phyloP scores from a whole-genome alignment of 202 grass and related monocot genomes.

The Digitaria exilis region DNA sequence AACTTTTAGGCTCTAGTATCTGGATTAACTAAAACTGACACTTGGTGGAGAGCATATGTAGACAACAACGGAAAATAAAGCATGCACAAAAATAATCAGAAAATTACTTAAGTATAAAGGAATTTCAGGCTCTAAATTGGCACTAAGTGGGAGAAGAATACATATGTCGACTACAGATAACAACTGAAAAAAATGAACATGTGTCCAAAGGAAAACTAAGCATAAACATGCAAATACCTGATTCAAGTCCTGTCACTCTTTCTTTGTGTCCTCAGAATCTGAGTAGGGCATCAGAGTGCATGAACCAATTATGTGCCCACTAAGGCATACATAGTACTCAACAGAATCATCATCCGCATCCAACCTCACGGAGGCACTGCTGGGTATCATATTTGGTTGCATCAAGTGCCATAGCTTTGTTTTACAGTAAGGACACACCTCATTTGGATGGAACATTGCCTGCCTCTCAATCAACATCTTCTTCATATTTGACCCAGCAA shows the following conservation, averaged over 20 bases:
- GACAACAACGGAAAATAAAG: slow-evolving; percentile 3
- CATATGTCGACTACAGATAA: neutral
- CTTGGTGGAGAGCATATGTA: neutral
- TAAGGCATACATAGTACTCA: slow-evolving; percentile 84
- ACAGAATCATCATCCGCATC: slow-evolving; percentile 68
- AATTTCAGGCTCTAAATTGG: neutral
- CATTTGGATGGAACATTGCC: slow-evolving; percentile 62
- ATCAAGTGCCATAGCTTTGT: slow-evolving; percentile 82
- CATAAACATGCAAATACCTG: slow-evolving; percentile 25
- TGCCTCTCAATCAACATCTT: slow-evolving; percentile 77
- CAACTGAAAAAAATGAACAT: neutral
- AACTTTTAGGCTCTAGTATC: neutral
- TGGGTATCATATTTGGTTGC: slow-evolving; percentile 70
- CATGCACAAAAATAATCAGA: neutral
- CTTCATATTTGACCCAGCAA: slow-evolving; percentile 64
- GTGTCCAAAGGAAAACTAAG: neutral
- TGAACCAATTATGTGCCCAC: slow-evolving; percentile 72
- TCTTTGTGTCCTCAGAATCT: slow-evolving; percentile 60
- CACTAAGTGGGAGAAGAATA: neutral
- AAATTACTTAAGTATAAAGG: neutral
- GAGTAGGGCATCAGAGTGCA: slow-evolving; percentile 71
- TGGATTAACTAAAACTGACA: neutral
- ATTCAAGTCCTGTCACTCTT: slow-evolving; percentile 34
- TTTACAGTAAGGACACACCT: slow-evolving; percentile 83
- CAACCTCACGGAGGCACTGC: slow-evolving; percentile 52